Conservation (phyloP, 2,329 filamentous ascomycete genomes). For the Beauveria pseudobassiana region DNA sequence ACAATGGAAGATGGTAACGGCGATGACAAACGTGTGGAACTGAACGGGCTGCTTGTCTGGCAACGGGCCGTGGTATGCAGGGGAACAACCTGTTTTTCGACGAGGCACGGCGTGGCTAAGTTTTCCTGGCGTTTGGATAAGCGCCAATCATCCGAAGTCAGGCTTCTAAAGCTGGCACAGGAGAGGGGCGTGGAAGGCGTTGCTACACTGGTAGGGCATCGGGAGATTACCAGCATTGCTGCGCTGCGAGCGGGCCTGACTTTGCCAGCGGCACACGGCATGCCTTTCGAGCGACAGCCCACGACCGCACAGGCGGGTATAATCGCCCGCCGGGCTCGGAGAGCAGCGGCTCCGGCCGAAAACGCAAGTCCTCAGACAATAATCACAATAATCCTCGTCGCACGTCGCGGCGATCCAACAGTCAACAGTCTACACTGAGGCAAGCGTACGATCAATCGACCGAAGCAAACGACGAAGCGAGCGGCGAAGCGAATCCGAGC, state of each 20-base stretch:
- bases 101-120: conserved; percentile 2
- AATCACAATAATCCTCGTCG: conserved; percentile 1
- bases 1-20: neutral
- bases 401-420: conserved; percentile 11
- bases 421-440: conserved; percentile 11
- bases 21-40: conserved; percentile 7
- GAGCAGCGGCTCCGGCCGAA: neutral
- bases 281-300: too few species aligned
- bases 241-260: too few species aligned
- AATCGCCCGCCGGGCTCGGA: too few species aligned
- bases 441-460: conserved; percentile 1
- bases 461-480: neutral
- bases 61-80: conserved; percentile 14
- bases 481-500: conserved; percentile 8
- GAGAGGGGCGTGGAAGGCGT: conserved; percentile 5
- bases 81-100: conserved; percentile 14
- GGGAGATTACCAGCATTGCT: conserved; percentile 1
- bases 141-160: neutral
- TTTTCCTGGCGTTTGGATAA: conserved; percentile 9
- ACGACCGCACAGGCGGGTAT: too few species aligned
- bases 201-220: conserved; percentile 1
- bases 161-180: neutral
- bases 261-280: too few species aligned
- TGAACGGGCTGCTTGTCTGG: conserved; percentile 10
- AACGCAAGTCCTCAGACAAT: conserved; percentile 10